Conservation (phyloP, 202 grass and related monocot species). For the Digitaria exilis region DNA sequence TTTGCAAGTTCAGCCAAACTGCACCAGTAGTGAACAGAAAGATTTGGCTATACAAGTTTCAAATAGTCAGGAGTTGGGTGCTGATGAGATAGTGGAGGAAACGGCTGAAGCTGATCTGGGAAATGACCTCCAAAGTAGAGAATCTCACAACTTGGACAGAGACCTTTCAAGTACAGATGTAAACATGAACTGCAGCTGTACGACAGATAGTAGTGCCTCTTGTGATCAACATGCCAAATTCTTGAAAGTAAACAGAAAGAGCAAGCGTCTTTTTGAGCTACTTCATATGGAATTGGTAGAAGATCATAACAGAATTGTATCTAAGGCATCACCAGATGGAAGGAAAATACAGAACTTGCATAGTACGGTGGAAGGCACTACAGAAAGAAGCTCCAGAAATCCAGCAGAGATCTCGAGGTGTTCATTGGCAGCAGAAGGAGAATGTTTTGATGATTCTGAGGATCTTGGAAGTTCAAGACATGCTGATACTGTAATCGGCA, state of each 20-base stretch:
- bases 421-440: constrained; percentile 35
- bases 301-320: constrained; percentile 51
- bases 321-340: constrained; percentile 29
- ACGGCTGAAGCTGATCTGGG: constrained; percentile 15
- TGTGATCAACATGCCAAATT: constrained; percentile 39
- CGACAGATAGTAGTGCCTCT: neutral
- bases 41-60: constrained; percentile 26
- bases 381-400: constrained; percentile 36
- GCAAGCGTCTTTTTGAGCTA: constrained; percentile 81
- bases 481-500: constrained; percentile 31
- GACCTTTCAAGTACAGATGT: constrained; percentile 23
- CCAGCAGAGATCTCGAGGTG: constrained; percentile 32
- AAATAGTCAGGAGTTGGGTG: constrained; percentile 16
- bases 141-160: constrained; percentile 4
- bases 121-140: constrained; percentile 40
- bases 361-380: constrained; percentile 19
- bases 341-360: constrained; percentile 17
- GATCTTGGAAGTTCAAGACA: constrained; percentile 42
- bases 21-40: neutral
- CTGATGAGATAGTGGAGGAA: constrained; percentile 61
- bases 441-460: constrained; percentile 40
- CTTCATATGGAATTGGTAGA: constrained; percentile 77
- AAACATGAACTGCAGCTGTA: constrained; percentile 26
- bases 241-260: constrained; percentile 57
- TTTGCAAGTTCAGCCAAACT: constrained; percentile 22